Conservation (phyloP, 2,329 filamentous ascomycete species). For the Trichoderma lentiforme region DNA sequence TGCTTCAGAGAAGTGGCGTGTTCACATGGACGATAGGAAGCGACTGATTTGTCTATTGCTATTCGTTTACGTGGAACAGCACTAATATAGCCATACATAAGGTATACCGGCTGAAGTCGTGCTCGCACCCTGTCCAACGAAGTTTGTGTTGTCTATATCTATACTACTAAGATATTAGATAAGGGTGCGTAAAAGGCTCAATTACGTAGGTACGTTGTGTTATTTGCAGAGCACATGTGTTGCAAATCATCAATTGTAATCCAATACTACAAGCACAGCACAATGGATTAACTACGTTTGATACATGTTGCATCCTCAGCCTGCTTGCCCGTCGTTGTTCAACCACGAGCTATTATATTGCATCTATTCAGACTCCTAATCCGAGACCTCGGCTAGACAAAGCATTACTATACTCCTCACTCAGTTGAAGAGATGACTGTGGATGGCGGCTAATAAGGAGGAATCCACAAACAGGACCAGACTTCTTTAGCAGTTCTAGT, state of each 20-base stretch:
- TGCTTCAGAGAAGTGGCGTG: neutral
- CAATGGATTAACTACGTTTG: neutral
- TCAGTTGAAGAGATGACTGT: neutral
- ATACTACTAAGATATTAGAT: neutral
- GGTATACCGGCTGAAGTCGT: neutral
- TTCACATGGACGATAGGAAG: neutral
- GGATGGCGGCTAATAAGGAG: neutral
- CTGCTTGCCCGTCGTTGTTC: neutral
- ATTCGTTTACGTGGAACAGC: neutral
- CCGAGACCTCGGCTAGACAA: neutral
- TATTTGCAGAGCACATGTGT: neutral
- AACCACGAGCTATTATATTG: neutral
- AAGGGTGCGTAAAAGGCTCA: neutral
- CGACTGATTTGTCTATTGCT: neutral
- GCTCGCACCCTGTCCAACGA: neutral
- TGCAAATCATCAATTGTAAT: neutral
- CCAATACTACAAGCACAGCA: neutral
- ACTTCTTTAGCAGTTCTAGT: neutral
- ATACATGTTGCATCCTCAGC: neutral
- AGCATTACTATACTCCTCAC: neutral
- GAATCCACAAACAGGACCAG: neutral
- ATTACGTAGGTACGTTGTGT: neutral
- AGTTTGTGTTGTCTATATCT: neutral
- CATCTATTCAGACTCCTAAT: neutral
- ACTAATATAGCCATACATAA: neutral